Conservation (phyloP, 2,329 filamentous ascomycete genomes). For the Canariomyces notabilis region DNA sequence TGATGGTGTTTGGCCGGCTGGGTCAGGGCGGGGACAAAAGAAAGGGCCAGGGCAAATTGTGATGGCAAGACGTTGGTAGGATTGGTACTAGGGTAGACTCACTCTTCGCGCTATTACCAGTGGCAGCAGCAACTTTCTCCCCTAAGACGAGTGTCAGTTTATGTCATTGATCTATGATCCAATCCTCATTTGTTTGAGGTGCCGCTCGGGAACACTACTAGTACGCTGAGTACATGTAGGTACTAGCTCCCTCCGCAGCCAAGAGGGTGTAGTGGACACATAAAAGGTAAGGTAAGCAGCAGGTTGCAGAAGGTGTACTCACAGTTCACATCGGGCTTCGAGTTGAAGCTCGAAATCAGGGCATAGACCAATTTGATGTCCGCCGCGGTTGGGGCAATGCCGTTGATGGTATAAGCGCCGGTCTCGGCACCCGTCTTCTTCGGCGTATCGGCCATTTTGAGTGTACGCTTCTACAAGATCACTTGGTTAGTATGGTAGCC, state of each 20-base stretch:
- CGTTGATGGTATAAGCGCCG: conserved; percentile 7
- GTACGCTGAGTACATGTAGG: no score
- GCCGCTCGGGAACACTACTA: no score
- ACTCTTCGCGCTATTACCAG: conserved; percentile 10
- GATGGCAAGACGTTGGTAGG: neutral
- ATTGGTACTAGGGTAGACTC: neutral
- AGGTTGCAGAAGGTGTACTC: no score
- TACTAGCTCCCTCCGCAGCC: no score
- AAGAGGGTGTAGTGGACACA: no score
- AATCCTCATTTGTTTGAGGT: no score
- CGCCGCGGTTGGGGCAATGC: neutral
- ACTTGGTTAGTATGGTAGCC: neutral
- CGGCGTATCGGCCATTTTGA: neutral
- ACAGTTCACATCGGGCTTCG: conserved; percentile 20
- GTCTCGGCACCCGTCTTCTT: conserved; percentile 2
- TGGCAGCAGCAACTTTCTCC: conserved; percentile 10
- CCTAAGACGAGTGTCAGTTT: no score
- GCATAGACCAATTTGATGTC: conserved; percentile 17
- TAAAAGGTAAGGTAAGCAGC: no score
- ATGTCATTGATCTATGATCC: no score
- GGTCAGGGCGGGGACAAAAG: no score
- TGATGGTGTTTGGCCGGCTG: no score
- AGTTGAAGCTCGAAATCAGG: conserved; percentile 15
- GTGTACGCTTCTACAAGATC: neutral
- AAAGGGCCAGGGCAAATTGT: neutral